Conservation (phyloP, 257 asterid species). For the Paraleonurus japonicus region DNA sequence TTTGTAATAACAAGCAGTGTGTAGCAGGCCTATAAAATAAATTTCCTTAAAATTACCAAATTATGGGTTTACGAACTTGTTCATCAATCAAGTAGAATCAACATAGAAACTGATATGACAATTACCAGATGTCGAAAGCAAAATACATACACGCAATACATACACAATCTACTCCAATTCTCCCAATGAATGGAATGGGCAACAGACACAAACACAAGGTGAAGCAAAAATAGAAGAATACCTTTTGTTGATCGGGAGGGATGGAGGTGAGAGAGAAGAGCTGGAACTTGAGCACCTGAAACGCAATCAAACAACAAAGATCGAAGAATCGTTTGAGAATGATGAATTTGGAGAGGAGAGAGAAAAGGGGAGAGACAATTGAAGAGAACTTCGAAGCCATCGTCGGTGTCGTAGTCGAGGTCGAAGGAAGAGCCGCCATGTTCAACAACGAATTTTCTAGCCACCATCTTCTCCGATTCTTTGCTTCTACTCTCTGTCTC, state of each 20-base stretch:
- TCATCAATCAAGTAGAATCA: neutral
- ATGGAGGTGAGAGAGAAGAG: slow-evolving; percentile 84
- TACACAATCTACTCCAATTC: neutral
- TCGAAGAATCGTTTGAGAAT: slow-evolving; percentile 18
- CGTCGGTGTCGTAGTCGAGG: slow-evolving; percentile 78
- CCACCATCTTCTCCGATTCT: slow-evolving; percentile 57
- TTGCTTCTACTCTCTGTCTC: neutral
- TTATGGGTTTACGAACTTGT: neutral
- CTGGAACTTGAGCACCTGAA: slow-evolving; percentile 85
- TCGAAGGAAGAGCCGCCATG: slow-evolving; percentile 68
- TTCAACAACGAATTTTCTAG: slow-evolving; percentile 57
- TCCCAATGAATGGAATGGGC: neutral
- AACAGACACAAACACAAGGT: neutral
- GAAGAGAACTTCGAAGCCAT: slow-evolving; percentile 78
- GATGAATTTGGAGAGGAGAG: slow-evolving; percentile 5
- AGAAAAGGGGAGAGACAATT: slow-evolving; percentile 13
- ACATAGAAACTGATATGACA: neutral
- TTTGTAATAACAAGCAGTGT: neutral
- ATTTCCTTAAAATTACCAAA: neutral
- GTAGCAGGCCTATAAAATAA: neutral
- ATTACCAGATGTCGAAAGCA: slow-evolving; percentile 7
- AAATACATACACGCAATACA: neutral
- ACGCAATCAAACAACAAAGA: slow-evolving; percentile 21
- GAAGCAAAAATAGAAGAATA: neutral
- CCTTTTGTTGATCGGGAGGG: slow-evolving; percentile 94